Evolutionary conservation across 768 basidiomycete species (phyloP), one percentile per base, ranked within the genome.

Genomic region (Tylopilus rubrobrunneus): DNA sequence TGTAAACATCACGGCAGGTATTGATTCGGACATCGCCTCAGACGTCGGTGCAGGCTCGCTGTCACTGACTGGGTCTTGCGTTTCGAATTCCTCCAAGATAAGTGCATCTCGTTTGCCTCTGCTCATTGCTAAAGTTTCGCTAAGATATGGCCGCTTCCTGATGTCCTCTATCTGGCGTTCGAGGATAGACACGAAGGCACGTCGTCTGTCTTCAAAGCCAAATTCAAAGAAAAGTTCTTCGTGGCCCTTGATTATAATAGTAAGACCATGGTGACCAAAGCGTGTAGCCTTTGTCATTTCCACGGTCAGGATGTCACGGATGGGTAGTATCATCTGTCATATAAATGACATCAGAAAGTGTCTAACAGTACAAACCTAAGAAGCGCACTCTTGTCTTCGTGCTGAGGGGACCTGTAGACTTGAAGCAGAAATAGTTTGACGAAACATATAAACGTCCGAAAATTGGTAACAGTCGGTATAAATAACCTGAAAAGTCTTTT

Each of bases 181-280:
- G 43, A 99, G 73, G 19, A 95, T 75, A 12, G 68, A 68, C 19
- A 89, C 80, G 63, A 95, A 94, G 1, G 85, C 84, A 57, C 86
- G 78, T 23, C 96, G 83, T 57, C 90, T 85, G 51, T 90, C 86
- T 52, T 87, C 82, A 19, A 86, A 84, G 40, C 79, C 77, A 67
- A 99, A 96, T 71, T 99, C 97, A 62, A 98, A 89, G 76, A 99
- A 99, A 10, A 98, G 77, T 67, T 99, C 96, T 71, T 99, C 96
- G 66, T 98, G 93, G 1, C 96, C 96, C 63, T 89, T 91, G 61
- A 99, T 84, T 50, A 98, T 86, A 52, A 98, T 77, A 34, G 90
- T 84, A 19, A 98, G 80, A 27, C 96, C 96, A 63, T 88, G 82
- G 64, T 93, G 92, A 7, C 89, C 92, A 67, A 97, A 92, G 23